Evolutionary conservation across 345 rosid genomes (phyloP), one percentile per base, ranked within the genome.

Genomic region (Kandelia obovata): DNA sequence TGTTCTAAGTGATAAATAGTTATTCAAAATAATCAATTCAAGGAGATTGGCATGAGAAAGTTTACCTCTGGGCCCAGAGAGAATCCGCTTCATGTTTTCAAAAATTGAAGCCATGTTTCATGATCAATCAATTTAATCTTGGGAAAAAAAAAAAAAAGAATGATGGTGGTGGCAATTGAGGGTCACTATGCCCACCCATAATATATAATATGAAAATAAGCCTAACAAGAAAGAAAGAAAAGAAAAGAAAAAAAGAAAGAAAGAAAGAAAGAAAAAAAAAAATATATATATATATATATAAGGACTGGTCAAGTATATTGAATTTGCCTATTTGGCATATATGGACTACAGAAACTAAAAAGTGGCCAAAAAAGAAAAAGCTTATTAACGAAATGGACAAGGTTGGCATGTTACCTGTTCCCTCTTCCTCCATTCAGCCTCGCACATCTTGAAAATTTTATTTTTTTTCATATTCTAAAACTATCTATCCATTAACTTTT

Each of bases 361-460:
- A 34, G 37, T 34, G 37, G 37, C 8, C 8, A 34, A 34, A 34
- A 34, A 34, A 1, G 0, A 34, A 34, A 34, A 34, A 34, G 37
- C 37, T 34, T 7, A 7, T 34, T 34, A 34, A 7, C 9, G 9
- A 34, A 34, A 34, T 34, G 37, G 37, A 6, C 37, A 34, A 47
- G 71, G 32, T 61, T 66, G 66, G 71, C 79, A 71, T 71, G 79
- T 71, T 71, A 61, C 75, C 47, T 67, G 65, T 70, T 68, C 43
- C 69, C 69, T 31, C 68, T 71, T 71, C 66, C 53, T 49, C 53
- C 55, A 56, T 47, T 55, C 64, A 70, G 53, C 20, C 58, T 64
- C 73, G 58, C 61, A 32, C 31, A 13, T 51, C 58, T 34, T 7
- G 7, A 34, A 31, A 21, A 49, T 56, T 10, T 9, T 2, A 17